phyloP scores from a whole-genome alignment of 305 asterid species.

The Fraxinus angustifolia region DNA sequence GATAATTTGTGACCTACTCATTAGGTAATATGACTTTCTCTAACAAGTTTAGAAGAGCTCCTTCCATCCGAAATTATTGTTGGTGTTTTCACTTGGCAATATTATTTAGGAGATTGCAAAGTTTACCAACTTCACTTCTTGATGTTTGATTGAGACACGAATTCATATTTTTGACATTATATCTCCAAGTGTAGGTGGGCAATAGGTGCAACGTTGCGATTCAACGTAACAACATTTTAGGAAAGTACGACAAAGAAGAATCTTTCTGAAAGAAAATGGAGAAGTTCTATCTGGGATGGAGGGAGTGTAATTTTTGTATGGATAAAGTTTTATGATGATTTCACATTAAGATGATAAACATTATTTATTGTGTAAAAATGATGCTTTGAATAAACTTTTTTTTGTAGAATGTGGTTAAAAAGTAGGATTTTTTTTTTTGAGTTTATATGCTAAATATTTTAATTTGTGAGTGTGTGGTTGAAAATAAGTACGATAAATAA shows the following conservation, averaged over 20 bases:
- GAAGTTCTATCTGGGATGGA: background rate
- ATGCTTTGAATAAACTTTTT: background rate
- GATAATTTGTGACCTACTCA: background rate
- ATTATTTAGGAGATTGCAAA: background rate
- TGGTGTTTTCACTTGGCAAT: background rate
- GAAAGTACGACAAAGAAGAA: background rate
- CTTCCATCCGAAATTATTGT: background rate
- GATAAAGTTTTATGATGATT: background rate
- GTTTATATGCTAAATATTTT: background rate
- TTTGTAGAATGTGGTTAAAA: background rate
- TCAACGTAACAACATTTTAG: background rate
- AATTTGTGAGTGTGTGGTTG: background rate
- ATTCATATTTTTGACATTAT: background rate
- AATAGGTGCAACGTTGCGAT: background rate
- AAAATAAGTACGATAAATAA: background rate
- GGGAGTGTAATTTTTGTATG: background rate
- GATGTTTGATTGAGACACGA: background rate
- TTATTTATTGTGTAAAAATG: background rate
- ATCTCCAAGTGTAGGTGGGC: background rate
- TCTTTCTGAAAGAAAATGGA: background rate
- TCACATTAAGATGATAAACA: background rate
- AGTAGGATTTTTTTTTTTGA: background rate
- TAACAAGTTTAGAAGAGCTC: background rate
- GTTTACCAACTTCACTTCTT: background rate
- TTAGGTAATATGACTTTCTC: background rate